These are phyloP conservation scores for Eremothecium sinecaudum DNA, from an alignment of 1,139 yeast genomes.

Conservation along the genomic window DNA sequence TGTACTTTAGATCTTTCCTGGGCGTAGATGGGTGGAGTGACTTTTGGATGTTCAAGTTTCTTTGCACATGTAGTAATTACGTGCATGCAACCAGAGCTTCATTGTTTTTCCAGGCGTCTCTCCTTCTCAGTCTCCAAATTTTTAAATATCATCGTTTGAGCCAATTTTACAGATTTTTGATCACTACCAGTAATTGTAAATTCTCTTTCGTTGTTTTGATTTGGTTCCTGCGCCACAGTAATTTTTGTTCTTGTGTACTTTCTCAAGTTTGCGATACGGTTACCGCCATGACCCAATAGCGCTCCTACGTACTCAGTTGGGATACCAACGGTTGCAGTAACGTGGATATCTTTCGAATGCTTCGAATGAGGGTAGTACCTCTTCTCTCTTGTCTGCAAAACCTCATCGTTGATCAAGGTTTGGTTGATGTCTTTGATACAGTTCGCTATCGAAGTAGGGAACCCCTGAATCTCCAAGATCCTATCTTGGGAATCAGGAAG, in stretches of 20 bases:
- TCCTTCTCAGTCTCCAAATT: slow-evolving; percentile 71
- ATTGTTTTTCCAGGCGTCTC: slow-evolving; percentile 39
- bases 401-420: slow-evolving; percentile 20
- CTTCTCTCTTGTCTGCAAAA: slow-evolving; percentile 14
- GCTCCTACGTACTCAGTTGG: slow-evolving; percentile 88
- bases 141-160: slow-evolving; percentile 31
- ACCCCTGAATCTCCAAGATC: slow-evolving; percentile 80
- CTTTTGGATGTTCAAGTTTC: too few relatives aligned
- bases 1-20: too few relatives aligned
- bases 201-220: slow-evolving; percentile 53
- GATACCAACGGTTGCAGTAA: slow-evolving; percentile 33
- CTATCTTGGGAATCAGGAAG: slow-evolving; percentile 81
- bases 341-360: slow-evolving; percentile 14
- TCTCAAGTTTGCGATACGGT: slow-evolving; percentile 80
- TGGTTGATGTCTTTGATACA: slow-evolving; percentile 43
- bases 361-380: slow-evolving; percentile 22
- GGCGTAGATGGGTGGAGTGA: too few relatives aligned
- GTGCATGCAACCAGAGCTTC: too few relatives aligned
- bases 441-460: slow-evolving; percentile 58
- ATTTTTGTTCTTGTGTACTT: slow-evolving; percentile 73
- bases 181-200: slow-evolving; percentile 67
- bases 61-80: too few relatives aligned
- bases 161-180: slow-evolving; percentile 24
- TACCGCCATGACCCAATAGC: slow-evolving; percentile 77
- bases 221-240: slow-evolving; percentile 64